These are phyloP conservation scores for Ceratocystis albifundus DNA, from an alignment of 2,329 filamentous ascomycete genomes.

Conservation along the genomic window DNA sequence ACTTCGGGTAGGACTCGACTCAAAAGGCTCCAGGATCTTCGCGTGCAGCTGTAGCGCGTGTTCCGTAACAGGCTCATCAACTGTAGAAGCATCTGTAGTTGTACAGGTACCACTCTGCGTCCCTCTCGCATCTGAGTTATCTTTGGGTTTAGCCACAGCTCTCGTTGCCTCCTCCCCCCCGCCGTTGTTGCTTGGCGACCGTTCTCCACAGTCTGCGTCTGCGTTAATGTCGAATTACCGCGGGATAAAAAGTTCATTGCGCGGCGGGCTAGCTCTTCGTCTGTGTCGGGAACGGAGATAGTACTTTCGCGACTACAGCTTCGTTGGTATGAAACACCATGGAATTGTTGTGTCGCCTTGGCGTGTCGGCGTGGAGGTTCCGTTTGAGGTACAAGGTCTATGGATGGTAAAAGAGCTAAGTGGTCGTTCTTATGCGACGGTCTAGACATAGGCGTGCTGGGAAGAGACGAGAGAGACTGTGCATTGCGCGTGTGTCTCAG, in stretches of 20 bases:
- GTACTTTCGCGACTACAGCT: constrained; percentile 70
- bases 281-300: constrained; percentile 50
- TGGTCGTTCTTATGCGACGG: constrained; percentile 40
- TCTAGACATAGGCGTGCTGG: constrained; percentile 51
- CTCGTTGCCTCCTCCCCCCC: neutral
- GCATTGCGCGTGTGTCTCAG: constrained; percentile 60
- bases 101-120: constrained; percentile 48
- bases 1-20: neutral
- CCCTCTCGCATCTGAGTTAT: neutral
- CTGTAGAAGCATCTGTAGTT: constrained; percentile 35
- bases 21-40: constrained; percentile 5
- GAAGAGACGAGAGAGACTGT: constrained; percentile 76
- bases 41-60: constrained; percentile 15
- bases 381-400: constrained; percentile 49
- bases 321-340: constrained; percentile 24
- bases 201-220: neutral
- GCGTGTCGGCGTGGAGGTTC: constrained; percentile 42
- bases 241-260: constrained; percentile 31
- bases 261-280: constrained; percentile 46
- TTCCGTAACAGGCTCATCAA: constrained; percentile 7
- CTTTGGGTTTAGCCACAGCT: neutral
- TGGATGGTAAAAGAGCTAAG: constrained; percentile 47
- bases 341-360: constrained; percentile 30
- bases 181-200: neutral
- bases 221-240: constrained; percentile 30